These are phyloP conservation scores for Ampelomyces quisqualis DNA, from an alignment of 2,329 filamentous ascomycete species.

Conservation along the genomic window DNA sequence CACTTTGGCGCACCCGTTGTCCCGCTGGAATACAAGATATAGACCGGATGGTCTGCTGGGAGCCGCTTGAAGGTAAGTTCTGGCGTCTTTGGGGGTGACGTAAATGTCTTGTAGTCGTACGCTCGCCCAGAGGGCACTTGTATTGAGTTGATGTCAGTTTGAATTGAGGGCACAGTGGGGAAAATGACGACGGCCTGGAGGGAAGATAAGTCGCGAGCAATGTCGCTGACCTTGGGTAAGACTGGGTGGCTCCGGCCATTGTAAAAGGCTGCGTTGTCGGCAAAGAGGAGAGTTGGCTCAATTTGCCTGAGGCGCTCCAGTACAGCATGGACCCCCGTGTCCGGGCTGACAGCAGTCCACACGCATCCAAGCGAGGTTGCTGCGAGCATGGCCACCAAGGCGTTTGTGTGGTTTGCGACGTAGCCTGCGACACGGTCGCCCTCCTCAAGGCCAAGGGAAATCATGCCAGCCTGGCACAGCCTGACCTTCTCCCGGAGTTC, in stretches of 20 bases:
- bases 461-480: conserved; percentile 69
- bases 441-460: conserved; percentile 64
- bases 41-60: conserved; percentile 81
- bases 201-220: conserved; percentile 66
- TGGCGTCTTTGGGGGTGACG: conserved; percentile 42
- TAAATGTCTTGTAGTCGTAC: conserved; percentile 42
- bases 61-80: conserved; percentile 68
- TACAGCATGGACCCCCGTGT: conserved; percentile 88
- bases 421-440: conserved; percentile 69
- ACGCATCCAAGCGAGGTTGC: conserved; percentile 79
- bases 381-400: conserved; percentile 84
- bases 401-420: conserved; percentile 85
- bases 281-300: conserved; percentile 76
- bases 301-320: conserved; percentile 86
- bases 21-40: conserved; percentile 90
- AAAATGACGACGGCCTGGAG: conserved; percentile 74
- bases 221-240: conserved; percentile 73
- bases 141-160: conserved; percentile 45
- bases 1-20: conserved; percentile 88
- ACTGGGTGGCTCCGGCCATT: conserved; percentile 89
- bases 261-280: conserved; percentile 85
- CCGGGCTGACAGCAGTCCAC: conserved; percentile 91
- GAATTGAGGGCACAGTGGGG: conserved; percentile 57
- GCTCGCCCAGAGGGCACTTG: conserved; percentile 38
- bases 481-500: conserved; percentile 77